A percentile compares a stretch with the other conserved stretches of the same genome.
Evolutionary conservation across 176 grass and related monocot species (phyloP).

Genomic region (Carex cristatella): DNA sequence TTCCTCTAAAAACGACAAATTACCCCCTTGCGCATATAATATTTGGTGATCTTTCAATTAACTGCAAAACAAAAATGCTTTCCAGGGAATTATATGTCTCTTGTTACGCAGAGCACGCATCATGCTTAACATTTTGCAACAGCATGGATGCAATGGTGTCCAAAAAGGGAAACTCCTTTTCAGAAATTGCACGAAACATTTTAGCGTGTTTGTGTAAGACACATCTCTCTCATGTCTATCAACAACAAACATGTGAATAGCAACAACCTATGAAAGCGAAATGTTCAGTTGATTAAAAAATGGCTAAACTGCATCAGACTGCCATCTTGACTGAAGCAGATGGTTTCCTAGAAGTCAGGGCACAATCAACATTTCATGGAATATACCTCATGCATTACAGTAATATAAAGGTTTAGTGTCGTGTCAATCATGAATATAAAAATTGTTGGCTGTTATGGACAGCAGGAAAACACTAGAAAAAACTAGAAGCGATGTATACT

Average conservation of each 20-base stretch:
- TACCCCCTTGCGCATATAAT: neutral
- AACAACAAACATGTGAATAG: neutral
- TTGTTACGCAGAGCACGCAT: too few species aligned
- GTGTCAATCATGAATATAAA: neutral
- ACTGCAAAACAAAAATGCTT: neutral
- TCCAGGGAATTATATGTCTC: too few species aligned
- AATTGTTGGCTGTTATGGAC: neutral
- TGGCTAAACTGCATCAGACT: neutral
- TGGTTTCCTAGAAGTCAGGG: neutral
- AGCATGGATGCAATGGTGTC: too few species aligned
- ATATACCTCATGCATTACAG: neutral
- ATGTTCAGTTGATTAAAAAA: neutral
- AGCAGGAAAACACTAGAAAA: neutral
- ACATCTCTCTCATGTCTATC: neutral
- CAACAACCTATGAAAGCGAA: neutral
- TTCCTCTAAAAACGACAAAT: neutral
- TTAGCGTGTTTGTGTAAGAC: neutral
- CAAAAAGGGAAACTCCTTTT: too few species aligned
- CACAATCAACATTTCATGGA: neutral
- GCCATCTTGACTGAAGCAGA: neutral
- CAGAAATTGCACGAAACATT: too few species aligned
- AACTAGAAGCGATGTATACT: conserved; percentile 23
- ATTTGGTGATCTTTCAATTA: neutral
- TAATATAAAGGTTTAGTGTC: neutral
- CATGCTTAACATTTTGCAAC: too few species aligned